A percentile compares a stretch with the other conserved stretches of the same genome.
Conservation (phyloP, 2,329 filamentous ascomycete species). For the Aspergillus japonicus region DNA sequence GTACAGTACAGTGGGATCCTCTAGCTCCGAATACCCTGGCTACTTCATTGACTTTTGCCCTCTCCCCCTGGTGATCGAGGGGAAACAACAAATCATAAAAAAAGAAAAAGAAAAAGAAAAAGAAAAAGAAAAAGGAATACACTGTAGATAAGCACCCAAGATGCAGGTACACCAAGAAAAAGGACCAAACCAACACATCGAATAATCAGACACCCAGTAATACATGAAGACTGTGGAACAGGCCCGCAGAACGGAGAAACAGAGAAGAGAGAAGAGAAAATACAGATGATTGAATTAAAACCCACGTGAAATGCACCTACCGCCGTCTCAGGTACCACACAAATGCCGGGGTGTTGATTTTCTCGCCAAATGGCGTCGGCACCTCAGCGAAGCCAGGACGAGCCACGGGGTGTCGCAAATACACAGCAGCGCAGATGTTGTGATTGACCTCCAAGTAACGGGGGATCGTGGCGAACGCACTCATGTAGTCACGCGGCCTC, state of each 20-base stretch:
- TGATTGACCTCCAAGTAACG: slow-evolving; percentile 97
- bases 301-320: slow-evolving; percentile 44
- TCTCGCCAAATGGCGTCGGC: slow-evolving; percentile 73
- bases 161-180: slow-evolving; percentile 14
- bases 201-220: slow-evolving; percentile 34
- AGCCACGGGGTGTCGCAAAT: slow-evolving; percentile 89
- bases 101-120: slow-evolving; percentile 10
- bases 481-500: slow-evolving; percentile 82
- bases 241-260: slow-evolving; percentile 24
- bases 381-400: slow-evolving; percentile 77
- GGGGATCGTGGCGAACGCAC: slow-evolving; percentile 90
- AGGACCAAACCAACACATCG: slow-evolving; percentile 16
- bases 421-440: slow-evolving; percentile 92
- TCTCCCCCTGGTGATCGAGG: slow-evolving; percentile 15
- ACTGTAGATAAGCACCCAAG: slow-evolving; percentile 18
- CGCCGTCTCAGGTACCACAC: slow-evolving; percentile 90
- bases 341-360: slow-evolving; percentile 77
- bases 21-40: slow-evolving; percentile 7
- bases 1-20: slow-evolving; percentile 9
- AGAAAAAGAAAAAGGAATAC: slow-evolving; percentile 10
- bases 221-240: slow-evolving; percentile 31
- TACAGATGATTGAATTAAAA: neutral
- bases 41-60: slow-evolving; percentile 7
- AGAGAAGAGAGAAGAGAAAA: slow-evolving; percentile 13
- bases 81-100: slow-evolving; percentile 21